Evolutionary conservation across 805 yeast genomes (phyloP).

Genomic region (Yamadazyma paraphyllophila): DNA sequence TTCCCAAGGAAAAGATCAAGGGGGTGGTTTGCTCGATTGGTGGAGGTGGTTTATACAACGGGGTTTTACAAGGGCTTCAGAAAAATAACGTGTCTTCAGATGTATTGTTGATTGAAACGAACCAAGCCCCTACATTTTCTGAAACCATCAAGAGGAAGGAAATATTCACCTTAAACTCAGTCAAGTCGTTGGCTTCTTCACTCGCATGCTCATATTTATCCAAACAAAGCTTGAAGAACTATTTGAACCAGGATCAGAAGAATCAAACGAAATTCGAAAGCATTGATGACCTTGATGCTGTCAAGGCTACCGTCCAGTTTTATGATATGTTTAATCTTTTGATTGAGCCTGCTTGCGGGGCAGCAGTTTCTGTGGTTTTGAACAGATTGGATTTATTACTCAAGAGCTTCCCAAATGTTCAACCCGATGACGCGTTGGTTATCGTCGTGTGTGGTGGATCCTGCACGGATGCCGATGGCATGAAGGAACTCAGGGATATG

Average conservation of each 20-base stretch:
- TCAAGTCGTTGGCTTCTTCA: constrained; percentile 27
- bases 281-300: constrained; percentile 30
- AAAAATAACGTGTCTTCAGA: constrained; percentile 12
- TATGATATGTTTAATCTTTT: constrained; percentile 19
- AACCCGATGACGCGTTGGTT: constrained; percentile 24
- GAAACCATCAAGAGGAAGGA: constrained; percentile 22
- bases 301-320: constrained; percentile 20
- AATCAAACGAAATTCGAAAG: constrained; percentile 18
- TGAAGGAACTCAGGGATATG: constrained; percentile 13
- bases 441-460: constrained; percentile 32
- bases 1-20: constrained; percentile 13
- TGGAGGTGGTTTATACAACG: constrained; percentile 38
- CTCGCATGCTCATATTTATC: constrained; percentile 31
- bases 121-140: constrained; percentile 26
- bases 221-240: constrained; percentile 19
- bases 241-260: constrained; percentile 12
- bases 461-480: constrained; percentile 16
- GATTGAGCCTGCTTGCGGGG: constrained; percentile 38
- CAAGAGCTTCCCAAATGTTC: constrained; percentile 14
- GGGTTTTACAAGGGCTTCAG: constrained; percentile 25
- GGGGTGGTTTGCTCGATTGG: constrained; percentile 34
- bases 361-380: constrained; percentile 23
- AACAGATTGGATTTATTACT: constrained; percentile 16
- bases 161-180: constrained; percentile 19
- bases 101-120: constrained; percentile 30